Base-by-base conservation (phyloP, 176 grass and related monocot genomes). In the Urochloa ruziziensis region DNA sequence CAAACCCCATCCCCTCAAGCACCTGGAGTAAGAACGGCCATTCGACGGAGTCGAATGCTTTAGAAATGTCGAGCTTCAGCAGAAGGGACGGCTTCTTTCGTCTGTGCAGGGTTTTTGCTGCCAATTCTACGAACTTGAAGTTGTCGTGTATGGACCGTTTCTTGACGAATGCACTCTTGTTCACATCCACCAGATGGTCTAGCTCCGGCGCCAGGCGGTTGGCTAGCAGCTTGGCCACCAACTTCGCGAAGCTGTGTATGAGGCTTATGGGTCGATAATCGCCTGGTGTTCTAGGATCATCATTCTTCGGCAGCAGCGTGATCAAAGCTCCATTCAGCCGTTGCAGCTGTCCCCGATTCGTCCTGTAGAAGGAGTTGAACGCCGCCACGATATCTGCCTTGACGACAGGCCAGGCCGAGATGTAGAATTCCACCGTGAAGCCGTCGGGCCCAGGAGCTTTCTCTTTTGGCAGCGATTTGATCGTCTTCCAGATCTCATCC, bases 1-100 rank as follows among this genome's bases (percentile, higher is more conserved):
- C 18, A 6, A 67, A 67, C 0, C 64, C 64, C 0, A 7, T 2
- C 0, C 18, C 34, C 0, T n/a, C 1, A 0, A 67, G 18, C 0
- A 67, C 2, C 7, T 67, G 34, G 0, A 67, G 2, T 2, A 67
- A 3, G 34, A 67, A 39, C 0, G 34, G 19, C 63, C 63, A 66
- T 16, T 9, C 10, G 5, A 43, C 40, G 7, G 40, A 8, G 6
- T 43, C 40, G 7, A 46, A 46, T 0, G 43, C 48, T 16, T 47
- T 47, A 2, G 44, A 47, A 0, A 58, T 58, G 8, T 58, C 63
- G 1, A 67, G 34, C 3, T 37, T 67, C 0, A 67, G 18, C 0
- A 67, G 19, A 0, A 67, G 0, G 1, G 44, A 15, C 0, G 44
- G 44, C 44, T 47, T 47, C 0, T 13, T 1, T 2, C 4, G 2